Conservation (phyloP, 1,284 basidiomycete species). For the Pyrrhoderma lamaoense region DNA sequence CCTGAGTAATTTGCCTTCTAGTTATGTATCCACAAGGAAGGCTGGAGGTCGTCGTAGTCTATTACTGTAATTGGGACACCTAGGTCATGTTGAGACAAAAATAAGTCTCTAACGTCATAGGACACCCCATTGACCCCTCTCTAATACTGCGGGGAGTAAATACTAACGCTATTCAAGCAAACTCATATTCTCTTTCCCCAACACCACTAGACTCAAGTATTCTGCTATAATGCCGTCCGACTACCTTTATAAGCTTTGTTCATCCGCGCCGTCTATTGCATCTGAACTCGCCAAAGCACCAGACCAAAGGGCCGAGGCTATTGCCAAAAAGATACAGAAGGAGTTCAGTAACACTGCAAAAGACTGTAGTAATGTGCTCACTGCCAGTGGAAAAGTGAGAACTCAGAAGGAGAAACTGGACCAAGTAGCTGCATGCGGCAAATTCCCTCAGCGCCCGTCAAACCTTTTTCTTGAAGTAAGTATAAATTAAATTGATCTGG, state of each 20-base stretch:
- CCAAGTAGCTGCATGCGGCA: slow-evolving; percentile 31
- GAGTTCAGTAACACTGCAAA: neutral
- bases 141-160: too few relatives aligned
- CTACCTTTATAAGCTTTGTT: slow-evolving; percentile 5
- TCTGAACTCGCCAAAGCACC: slow-evolving; percentile 13
- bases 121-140: too few relatives aligned
- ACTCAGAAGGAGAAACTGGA: slow-evolving; percentile 23
- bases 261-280: slow-evolving; percentile 10
- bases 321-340: slow-evolving; percentile 5
- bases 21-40: too few relatives aligned
- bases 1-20: too few relatives aligned
- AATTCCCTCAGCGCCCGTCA: slow-evolving; percentile 33
- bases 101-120: too few relatives aligned
- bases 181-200: neutral
- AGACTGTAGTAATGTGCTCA: neutral
- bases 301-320: neutral
- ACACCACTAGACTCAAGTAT: neutral
- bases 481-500: neutral
- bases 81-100: too few relatives aligned
- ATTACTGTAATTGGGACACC: too few relatives aligned
- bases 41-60: too few relatives aligned
- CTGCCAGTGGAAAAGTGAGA: neutral
- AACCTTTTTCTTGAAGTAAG: slow-evolving; percentile 37
- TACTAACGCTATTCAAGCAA: too few relatives aligned
- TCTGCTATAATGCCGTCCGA: slow-evolving; percentile 8